These are phyloP conservation scores for Aspergillus fumigatus DNA, from an alignment of 2,329 filamentous ascomycete genomes.

Conservation along the genomic window DNA sequence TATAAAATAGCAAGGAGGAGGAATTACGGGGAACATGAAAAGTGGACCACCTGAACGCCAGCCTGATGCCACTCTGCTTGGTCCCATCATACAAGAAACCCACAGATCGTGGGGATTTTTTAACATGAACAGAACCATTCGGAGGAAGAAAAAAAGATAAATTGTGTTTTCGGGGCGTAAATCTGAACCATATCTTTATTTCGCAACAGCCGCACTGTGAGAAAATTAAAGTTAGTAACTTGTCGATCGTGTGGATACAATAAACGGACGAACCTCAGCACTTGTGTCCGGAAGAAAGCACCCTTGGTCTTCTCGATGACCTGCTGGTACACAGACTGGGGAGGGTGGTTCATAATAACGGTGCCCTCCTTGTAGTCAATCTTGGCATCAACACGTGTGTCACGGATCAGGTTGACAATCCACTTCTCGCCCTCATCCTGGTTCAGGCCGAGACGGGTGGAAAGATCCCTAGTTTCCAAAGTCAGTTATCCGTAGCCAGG, in stretches of 20 bases:
- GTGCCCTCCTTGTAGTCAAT: conserved; percentile 99
- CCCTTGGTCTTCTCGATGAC: conserved; percentile 99
- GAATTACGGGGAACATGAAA: conserved; percentile 21
- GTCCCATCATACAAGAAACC: conserved; percentile 30
- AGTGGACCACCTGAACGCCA: conserved; percentile 40
- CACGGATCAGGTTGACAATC: conserved; percentile 98
- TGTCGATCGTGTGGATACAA: neutral
- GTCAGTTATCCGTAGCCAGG: conserved; percentile 13
- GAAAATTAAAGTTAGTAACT: conserved; percentile 5
- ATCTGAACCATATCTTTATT: conserved; percentile 33
- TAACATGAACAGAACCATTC: conserved; percentile 31
- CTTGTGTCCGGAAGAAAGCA: conserved; percentile 96
- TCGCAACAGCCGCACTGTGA: conserved; percentile 46
- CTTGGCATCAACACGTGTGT: conserved; percentile 96
- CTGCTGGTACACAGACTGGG: conserved; percentile 97
- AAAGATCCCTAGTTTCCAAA: conserved; percentile 64
- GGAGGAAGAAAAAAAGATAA: conserved; percentile 29
- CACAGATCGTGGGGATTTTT: conserved; percentile 25
- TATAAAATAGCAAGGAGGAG: neutral
- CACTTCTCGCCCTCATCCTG: conserved; percentile 98
- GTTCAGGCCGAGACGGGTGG: conserved; percentile 81
- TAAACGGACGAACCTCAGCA: conserved; percentile 56
- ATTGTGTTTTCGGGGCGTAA: conserved; percentile 15
- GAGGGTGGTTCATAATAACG: conserved; percentile 98
- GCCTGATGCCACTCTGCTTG: conserved; percentile 39